Evolutionary conservation across 352 stramenopile genomes (phyloP), one percentile per base, ranked within the genome.

Genomic region (Globisporangium uncinulatum): DNA sequence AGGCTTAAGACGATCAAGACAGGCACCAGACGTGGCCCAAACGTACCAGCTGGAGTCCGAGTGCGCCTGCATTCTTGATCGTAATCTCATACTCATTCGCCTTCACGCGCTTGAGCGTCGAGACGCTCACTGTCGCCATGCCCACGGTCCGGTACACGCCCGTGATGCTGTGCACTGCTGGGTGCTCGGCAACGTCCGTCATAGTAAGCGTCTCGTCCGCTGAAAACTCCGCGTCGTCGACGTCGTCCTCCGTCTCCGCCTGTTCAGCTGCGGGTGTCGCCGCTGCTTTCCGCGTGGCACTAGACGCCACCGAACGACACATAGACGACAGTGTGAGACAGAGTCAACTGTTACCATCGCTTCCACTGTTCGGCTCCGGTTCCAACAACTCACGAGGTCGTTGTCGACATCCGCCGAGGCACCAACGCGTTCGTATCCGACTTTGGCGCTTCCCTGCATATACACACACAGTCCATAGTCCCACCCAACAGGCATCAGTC

Each of bases 61-160:
- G 82, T 6, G 63, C 60, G 1, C 83, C 83, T 42, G 73, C 68
- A 36, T 70, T 69, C 29, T 66, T 62, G 65, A 93, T 85, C n/a
- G 62, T 70, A 48, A 93, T 71, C 61, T 91, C 79, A 50, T 93
- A 93, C 57, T 93, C 83, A 54, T 93, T 93, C 10, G 83, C 69
- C 61, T 91, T 91, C 54, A 76, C 73, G 34, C 66, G 80, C 56
- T 76, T 78, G 20, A 91, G 54, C 6, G 76, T 91, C 20, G 80
- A 91, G n/a, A 93, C 79, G 55, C 81, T 91, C 39, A 91, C 80
- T 52, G 79, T 83, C 34, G 70, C 68, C 83, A 90, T 91, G 21
- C 79, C 79, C 14, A 87, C 79, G 13, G 87, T 78, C 58, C 81
- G 79, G 60, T 93, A 91, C n/a, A 91, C 83, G 39, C 83, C 83